Evolutionary conservation across 2,329 filamentous ascomycete genomes (phyloP).

Genomic region (Diaporthe velutina): DNA sequence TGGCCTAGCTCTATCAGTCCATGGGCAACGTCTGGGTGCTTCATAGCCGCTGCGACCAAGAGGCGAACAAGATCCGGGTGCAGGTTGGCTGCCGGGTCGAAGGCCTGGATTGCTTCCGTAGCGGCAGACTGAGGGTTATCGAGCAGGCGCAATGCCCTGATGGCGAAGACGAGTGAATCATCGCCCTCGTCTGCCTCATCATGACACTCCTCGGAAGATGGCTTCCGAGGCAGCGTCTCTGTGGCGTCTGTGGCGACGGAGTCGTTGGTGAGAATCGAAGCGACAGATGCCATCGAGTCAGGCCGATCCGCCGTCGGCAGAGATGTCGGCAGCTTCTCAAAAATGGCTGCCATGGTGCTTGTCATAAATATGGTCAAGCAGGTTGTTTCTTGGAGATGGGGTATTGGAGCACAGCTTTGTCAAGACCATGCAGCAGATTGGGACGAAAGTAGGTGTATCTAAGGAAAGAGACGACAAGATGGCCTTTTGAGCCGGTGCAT

Average conservation of each 20-base stretch:
- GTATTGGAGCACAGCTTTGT: slow-evolving; percentile 9
- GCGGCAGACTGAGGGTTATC: slow-evolving; percentile 34
- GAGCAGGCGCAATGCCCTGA: slow-evolving; percentile 31
- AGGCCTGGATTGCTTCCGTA: slow-evolving; percentile 33
- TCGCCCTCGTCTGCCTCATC: slow-evolving; percentile 29
- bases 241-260: slow-evolving; percentile 27
- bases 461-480: slow-evolving; percentile 16
- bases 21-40: slow-evolving; percentile 33
- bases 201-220: slow-evolving; percentile 17
- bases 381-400: neutral
- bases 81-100: slow-evolving; percentile 30
- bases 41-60: slow-evolving; percentile 29
- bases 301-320: slow-evolving; percentile 20
- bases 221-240: slow-evolving; percentile 18
- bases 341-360: slow-evolving; percentile 30
- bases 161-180: slow-evolving; percentile 31
- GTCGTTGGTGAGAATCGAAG: slow-evolving; percentile 26
- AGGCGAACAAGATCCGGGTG: slow-evolving; percentile 34
- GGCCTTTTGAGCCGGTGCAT: slow-evolving; percentile 28
- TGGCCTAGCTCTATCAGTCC: slow-evolving; percentile 31
- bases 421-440: slow-evolving; percentile 23
- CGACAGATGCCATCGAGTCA: slow-evolving; percentile 31
- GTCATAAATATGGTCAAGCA: slow-evolving; percentile 26
- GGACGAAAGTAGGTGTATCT: slow-evolving; percentile 9
- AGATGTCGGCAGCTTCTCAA: slow-evolving; percentile 29